These are phyloP conservation scores for Jimgerdemannia lactiflua DNA, from an alignment of 192 early-diverging fungal species.

Conservation along the genomic window DNA sequence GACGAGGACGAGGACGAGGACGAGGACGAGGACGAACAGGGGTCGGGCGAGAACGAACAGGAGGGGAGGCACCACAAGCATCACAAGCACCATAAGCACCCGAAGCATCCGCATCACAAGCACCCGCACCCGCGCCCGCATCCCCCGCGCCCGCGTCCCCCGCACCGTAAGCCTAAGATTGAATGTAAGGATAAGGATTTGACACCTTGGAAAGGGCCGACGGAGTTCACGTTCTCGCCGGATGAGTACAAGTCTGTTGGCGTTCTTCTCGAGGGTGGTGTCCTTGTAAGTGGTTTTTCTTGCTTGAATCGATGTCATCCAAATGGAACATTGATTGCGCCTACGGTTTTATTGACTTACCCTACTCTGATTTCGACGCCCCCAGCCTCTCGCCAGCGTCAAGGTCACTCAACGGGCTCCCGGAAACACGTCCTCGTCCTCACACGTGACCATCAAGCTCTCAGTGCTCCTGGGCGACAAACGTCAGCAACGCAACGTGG, in stretches of 20 bases:
- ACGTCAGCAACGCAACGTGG: conserved; percentile 2
- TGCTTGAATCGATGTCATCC: not conserved
- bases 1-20: not conserved
- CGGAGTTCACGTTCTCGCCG: conserved; percentile 19
- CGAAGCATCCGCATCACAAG: not conserved
- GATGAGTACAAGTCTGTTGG: conserved; percentile 18
- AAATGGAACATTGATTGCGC: not conserved
- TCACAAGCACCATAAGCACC: not conserved
- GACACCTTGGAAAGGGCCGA: not conserved
- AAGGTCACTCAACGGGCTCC: not conserved
- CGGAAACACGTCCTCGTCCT: not conserved
- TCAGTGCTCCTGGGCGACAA: conserved; percentile 10
- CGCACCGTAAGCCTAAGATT: not conserved
- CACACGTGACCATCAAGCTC: conserved; percentile 17
- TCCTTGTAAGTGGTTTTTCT: not conserved
- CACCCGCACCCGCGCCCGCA: not conserved
- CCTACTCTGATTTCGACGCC: conserved; percentile 5
- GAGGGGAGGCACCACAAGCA: not conserved
- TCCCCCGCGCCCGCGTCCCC: not conserved
- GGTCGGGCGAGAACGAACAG: too few species aligned
- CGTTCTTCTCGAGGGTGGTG: conserved; percentile 11
- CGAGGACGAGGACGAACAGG: not conserved
- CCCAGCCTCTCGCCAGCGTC: not conserved
- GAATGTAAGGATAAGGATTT: not conserved
- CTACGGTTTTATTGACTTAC: not conserved